Evolutionary conservation across 2,329 filamentous ascomycete species (phyloP).

Genomic region (Pezicula carpinea): DNA sequence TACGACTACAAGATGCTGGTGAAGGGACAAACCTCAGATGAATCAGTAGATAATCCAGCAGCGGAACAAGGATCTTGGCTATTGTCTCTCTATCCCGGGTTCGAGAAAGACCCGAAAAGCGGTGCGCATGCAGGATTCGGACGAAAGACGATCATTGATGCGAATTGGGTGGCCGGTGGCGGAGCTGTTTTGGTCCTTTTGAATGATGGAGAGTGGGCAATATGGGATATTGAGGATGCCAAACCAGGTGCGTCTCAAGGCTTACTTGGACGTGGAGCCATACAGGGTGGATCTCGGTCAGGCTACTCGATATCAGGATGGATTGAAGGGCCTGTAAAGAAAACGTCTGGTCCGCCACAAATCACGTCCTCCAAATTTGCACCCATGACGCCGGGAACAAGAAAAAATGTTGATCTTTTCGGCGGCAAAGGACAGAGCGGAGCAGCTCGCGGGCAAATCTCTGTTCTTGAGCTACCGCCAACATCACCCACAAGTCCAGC

Average conservation of each 20-base stretch:
- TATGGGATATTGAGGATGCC: conserved; percentile 61
- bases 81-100: conserved; percentile 50
- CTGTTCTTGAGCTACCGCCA: conserved; percentile 21
- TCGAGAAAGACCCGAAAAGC: conserved; percentile 33
- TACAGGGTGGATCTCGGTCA: conserved; percentile 51
- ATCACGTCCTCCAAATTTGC: conserved; percentile 46
- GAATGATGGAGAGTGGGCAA: conserved; percentile 62
- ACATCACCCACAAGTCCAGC: conserved; percentile 18
- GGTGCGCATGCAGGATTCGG: conserved; percentile 40
- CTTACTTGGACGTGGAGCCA: conserved; percentile 34
- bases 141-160: conserved; percentile 58
- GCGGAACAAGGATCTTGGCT: conserved; percentile 57
- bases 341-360: conserved; percentile 17
- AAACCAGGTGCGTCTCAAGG: conserved; percentile 44
- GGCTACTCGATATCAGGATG: conserved; percentile 54
- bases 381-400: conserved; percentile 60
- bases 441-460: conserved; percentile 23
- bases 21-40: conserved; percentile 45
- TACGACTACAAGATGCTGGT: conserved; percentile 56
- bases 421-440: conserved; percentile 10
- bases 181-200: conserved; percentile 54
- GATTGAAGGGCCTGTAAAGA: conserved; percentile 48
- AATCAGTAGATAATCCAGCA: conserved; percentile 37
- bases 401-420: conserved; percentile 30
- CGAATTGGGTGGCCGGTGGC: conserved; percentile 57